Percentiles rank a stretch among this genome's conserved stretches.
phyloP scores from a whole-genome alignment of 1,284 basidiomycete genomes.

The Boletus calvinii region DNA sequence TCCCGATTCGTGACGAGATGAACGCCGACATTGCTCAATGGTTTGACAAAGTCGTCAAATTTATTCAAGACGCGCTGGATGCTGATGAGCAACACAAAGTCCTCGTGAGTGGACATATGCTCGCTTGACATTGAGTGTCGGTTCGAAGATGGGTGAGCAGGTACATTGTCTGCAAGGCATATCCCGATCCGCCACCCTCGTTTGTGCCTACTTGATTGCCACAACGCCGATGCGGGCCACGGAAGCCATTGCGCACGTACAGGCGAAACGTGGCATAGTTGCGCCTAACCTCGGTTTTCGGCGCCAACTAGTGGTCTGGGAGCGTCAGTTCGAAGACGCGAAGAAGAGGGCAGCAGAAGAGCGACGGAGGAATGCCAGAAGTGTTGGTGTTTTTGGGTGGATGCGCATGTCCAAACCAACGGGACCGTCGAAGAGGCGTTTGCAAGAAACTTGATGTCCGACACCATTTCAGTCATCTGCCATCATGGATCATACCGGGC shows the following conservation, averaged over 20 bases:
- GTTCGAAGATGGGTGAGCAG: conserved; percentile 30
- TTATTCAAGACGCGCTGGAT: conserved; percentile 56
- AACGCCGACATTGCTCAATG: conserved; percentile 57
- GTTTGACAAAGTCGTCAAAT: conserved; percentile 61
- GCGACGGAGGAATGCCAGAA: conserved; percentile 12
- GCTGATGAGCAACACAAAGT: conserved; percentile 56
- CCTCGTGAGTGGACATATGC: conserved; percentile 47
- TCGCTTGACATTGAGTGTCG: conserved; percentile 38
- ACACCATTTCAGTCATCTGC: not conserved
- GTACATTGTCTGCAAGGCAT: conserved; percentile 83
- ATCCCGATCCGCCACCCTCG: conserved; percentile 77
- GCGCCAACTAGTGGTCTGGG: conserved; percentile 56
- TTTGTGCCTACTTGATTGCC: conserved; percentile 79
- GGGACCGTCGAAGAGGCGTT: not conserved
- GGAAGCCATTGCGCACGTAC: conserved; percentile 56
- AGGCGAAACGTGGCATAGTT: conserved; percentile 55
- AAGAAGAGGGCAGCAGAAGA: conserved; percentile 23
- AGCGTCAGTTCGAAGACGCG: conserved; percentile 33
- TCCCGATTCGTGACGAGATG: conserved; percentile 53
- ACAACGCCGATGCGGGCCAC: conserved; percentile 51
- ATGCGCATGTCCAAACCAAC: conserved; percentile 9
- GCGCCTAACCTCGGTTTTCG: conserved; percentile 69
- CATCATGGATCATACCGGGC: not conserved
- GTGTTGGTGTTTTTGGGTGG: conserved; percentile 18
- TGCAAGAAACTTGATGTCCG: conserved; percentile 2